Percentiles rank a stretch among this genome's conserved stretches.
phyloP scores from a whole-genome alignment of 2,329 filamentous ascomycete species.

The Colletotrichum sublineola region DNA sequence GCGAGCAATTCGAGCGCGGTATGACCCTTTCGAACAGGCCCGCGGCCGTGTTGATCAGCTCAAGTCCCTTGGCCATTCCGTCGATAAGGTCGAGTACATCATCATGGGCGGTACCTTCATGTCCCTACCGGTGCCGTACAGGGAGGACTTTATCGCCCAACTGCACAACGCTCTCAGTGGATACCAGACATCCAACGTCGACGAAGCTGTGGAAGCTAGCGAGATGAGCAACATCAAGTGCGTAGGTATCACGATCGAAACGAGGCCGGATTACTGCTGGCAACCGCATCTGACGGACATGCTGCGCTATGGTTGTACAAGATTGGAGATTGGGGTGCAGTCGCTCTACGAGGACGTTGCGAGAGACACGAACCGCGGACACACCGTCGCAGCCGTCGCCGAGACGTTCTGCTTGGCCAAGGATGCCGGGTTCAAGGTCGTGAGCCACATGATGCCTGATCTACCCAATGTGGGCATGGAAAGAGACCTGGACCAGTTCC shows the following conservation, averaged over 20 bases:
- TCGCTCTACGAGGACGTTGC: constrained; percentile 98
- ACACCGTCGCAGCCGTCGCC: constrained; percentile 94
- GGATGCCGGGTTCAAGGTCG: constrained; percentile 98
- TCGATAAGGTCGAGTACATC: constrained; percentile 99
- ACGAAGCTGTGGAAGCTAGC: constrained; percentile 93
- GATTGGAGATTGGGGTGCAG: constrained; percentile 94
- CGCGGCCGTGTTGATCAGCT: constrained; percentile 96
- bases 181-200: constrained; percentile 93
- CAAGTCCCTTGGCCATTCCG: constrained; percentile 93
- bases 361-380: constrained; percentile 96
- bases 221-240: constrained; percentile 99
- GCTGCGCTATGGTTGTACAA: constrained; percentile 97
- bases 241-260: constrained; percentile 98
- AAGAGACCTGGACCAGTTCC: constrained; percentile 94
- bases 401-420: constrained; percentile 98
- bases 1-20: constrained; percentile 95
- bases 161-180: constrained; percentile 97
- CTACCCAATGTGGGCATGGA: constrained; percentile 99
- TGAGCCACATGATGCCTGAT: constrained; percentile 99
- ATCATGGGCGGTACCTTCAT: constrained; percentile 99
- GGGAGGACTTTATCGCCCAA: constrained; percentile 94
- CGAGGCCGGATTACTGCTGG: constrained; percentile 94
- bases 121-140: constrained; percentile 90
- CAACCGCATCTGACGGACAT: constrained; percentile 96
- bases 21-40: constrained; percentile 98